phyloP scores from a whole-genome alignment of 2,329 filamentous ascomycete species.

The Zasmidium cellare region DNA sequence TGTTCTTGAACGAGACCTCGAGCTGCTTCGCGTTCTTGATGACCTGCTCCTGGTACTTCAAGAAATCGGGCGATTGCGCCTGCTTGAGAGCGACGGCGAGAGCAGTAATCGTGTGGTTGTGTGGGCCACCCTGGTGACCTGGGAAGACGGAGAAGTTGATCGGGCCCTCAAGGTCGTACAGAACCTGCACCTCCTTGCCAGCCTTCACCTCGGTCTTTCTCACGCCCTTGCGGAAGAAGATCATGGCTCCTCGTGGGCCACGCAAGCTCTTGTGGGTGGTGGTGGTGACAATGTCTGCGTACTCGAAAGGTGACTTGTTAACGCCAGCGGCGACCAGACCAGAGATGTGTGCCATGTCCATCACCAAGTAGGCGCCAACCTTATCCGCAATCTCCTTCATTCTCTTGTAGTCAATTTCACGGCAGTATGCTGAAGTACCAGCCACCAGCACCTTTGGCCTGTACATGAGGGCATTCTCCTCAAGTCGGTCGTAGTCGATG shows the following conservation, averaged over 20 bases:
- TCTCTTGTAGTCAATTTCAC: constrained; percentile 91
- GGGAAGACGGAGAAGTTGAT: constrained; percentile 99
- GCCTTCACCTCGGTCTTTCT: constrained; percentile 87
- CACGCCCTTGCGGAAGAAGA: constrained; percentile 98
- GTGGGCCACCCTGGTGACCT: constrained; percentile 95
- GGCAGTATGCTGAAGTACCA: constrained; percentile 97
- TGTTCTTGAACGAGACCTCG: constrained; percentile 71
- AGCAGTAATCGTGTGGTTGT: constrained; percentile 99
- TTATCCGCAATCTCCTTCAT: constrained; percentile 96
- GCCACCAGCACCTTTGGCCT: constrained; percentile 95
- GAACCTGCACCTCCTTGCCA: constrained; percentile 69
- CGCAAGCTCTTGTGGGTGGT: constrained; percentile 99
- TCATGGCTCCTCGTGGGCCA: constrained; percentile 97
- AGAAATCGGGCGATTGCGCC: constrained; percentile 86
- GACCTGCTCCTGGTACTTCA: constrained; percentile 89
- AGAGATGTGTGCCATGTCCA: constrained; percentile 99
- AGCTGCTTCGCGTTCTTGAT: constrained; percentile 91
- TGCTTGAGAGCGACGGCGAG: constrained; percentile 94
- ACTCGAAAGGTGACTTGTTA: constrained; percentile 86
- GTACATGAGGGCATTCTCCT: constrained; percentile 88
- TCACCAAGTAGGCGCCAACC: constrained; percentile 89
- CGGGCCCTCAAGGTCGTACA: constrained; percentile 90
- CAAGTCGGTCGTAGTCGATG: constrained; percentile 93
- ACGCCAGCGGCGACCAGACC: constrained; percentile 91
- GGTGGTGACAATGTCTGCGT: constrained; percentile 96